Percentiles rank a stretch among this genome's conserved stretches.
Evolutionary conservation across 2,329 filamentous ascomycete genomes (phyloP).

Genomic region (Fusarium oligoseptatum): DNA sequence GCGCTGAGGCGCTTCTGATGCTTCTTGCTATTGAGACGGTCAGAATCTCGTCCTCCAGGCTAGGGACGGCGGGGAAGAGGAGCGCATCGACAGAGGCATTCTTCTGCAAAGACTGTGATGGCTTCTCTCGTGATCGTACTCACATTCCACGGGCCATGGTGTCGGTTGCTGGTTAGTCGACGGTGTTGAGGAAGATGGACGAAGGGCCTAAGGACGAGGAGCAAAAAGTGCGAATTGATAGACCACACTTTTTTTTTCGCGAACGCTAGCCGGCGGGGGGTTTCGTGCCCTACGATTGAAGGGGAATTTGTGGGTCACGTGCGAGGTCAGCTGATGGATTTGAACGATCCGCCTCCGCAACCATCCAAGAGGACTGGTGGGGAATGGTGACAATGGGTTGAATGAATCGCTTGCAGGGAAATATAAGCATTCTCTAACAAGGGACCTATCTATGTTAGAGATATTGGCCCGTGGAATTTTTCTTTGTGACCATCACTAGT

Average conservation of each 20-base stretch:
- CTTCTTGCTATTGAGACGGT: slow-evolving; percentile 81
- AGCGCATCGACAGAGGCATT: slow-evolving; percentile 19
- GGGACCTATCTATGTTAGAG: neutral
- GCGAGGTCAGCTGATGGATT: neutral
- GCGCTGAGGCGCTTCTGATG: slow-evolving; percentile 99
- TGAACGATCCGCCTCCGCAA: neutral
- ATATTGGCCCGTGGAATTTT: neutral
- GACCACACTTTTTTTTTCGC: slow-evolving; percentile 48
- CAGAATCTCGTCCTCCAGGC: slow-evolving; percentile 41
- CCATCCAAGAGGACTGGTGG: neutral
- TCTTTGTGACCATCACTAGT: neutral
- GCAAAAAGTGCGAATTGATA: slow-evolving; percentile 45
- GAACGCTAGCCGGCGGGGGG: slow-evolving; percentile 46
- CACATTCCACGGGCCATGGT: slow-evolving; percentile 77
- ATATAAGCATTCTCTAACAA: neutral
- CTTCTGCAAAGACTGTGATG: slow-evolving; percentile 8
- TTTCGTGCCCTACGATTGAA: slow-evolving; percentile 52
- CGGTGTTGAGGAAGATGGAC: slow-evolving; percentile 53
- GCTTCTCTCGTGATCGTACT: slow-evolving; percentile 50
- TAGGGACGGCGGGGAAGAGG: slow-evolving; percentile 4
- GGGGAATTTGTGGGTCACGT: slow-evolving; percentile 25
- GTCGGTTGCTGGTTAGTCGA: slow-evolving; percentile 56
- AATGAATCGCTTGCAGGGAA: neutral
- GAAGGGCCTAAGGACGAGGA: slow-evolving; percentile 41
- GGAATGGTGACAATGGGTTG: neutral